Evolutionary conservation across 441 rosid genomes (phyloP), one percentile per base, ranked within the genome.

Genomic region (Aleurites moluccanus): DNA sequence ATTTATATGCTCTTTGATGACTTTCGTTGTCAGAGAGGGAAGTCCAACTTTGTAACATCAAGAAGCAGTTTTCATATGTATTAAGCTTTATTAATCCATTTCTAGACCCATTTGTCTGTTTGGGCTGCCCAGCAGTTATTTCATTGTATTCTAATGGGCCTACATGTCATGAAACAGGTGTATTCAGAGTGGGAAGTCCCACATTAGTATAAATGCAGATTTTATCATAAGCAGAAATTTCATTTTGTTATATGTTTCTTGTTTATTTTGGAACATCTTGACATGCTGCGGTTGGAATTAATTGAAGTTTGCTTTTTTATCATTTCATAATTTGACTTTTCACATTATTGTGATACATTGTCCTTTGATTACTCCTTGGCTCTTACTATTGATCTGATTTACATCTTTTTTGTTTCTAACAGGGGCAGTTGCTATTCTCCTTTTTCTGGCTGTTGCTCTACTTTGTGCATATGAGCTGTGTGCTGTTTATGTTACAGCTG

Each of bases 351-450:
- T 57, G 45, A 70, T 61, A 8, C 49, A 10, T 50, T 35, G 65
- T 38, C 20, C 70, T 13, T 33, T 66, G 33, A 9, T 73, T 28
- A 53, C 49, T 68, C 15, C 53, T 73, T 66, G 68, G 30, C 66
- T 73, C 66, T 57, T 68, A 20, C 4, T 75, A 56, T 60, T 49
- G 28, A 67, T 66, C 63, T 86, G n/a, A 79, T 77, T 53, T 78
- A 59, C 30, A 64, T 67, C 55, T 10, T 69, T 55, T 38, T 53
- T 49, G 73, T 64, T 56, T 69, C 18, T 73, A 62, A 77, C 89
- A 97, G 99, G 98, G 83, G 97, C 91, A 75, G 99, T 97, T 28
- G 99, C 99, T 74, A 80, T 97, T 83, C 99, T 97, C 79, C 99
- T 97, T 80, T 94, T 97, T 86, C 86, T 92, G 79, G 98, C 96